phyloP scores from a whole-genome alignment of 768 basidiomycete genomes.

The Brasilioporus rufonigricans region DNA sequence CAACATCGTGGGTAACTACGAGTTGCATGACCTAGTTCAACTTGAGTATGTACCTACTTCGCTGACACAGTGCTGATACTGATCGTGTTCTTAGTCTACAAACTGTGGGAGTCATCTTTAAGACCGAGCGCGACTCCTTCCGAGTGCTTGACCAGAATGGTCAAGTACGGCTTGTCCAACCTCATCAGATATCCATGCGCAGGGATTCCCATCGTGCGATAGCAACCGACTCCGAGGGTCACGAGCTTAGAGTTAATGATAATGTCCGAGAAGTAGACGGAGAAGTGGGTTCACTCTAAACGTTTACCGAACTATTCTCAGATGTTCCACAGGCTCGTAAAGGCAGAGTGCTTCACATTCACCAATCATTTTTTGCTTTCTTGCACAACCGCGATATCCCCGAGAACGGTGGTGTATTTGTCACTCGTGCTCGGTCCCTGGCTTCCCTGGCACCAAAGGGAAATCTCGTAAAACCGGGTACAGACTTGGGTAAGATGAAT shows the following conservation, averaged over 20 bases:
- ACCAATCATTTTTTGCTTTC: conserved; percentile 93
- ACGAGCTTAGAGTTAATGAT: conserved; percentile 84
- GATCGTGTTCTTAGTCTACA: conserved; percentile 56
- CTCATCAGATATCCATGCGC: conserved; percentile 93
- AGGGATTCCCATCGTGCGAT: conserved; percentile 78
- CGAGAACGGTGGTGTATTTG: conserved; percentile 94
- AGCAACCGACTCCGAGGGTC: conserved; percentile 86
- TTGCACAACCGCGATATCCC: conserved; percentile 86
- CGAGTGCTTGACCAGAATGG: conserved; percentile 95
- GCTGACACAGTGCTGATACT: conserved; percentile 1
- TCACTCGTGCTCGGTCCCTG: conserved; percentile 81
- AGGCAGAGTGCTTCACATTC: conserved; percentile 89
- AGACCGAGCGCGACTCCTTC: conserved; percentile 94
- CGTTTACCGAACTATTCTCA: not conserved
- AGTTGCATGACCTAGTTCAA: conserved; percentile 94
- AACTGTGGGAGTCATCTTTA: conserved; percentile 96
- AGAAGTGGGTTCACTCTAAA: conserved; percentile 52
- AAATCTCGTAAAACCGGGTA: conserved; percentile 57
- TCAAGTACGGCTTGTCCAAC: conserved; percentile 82
- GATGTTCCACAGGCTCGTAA: conserved; percentile 58
- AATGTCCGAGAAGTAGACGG: conserved; percentile 91
- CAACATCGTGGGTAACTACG: conserved; percentile 89
- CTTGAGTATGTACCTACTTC: conserved; percentile 68
- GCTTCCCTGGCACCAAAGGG: conserved; percentile 87
- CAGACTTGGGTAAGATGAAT: conserved; percentile 91